A percentile compares a stretch with the other conserved stretches of the same genome.
phyloP scores from a whole-genome alignment of 163 green algal species.

The Smithsoniella earleae region DNA sequence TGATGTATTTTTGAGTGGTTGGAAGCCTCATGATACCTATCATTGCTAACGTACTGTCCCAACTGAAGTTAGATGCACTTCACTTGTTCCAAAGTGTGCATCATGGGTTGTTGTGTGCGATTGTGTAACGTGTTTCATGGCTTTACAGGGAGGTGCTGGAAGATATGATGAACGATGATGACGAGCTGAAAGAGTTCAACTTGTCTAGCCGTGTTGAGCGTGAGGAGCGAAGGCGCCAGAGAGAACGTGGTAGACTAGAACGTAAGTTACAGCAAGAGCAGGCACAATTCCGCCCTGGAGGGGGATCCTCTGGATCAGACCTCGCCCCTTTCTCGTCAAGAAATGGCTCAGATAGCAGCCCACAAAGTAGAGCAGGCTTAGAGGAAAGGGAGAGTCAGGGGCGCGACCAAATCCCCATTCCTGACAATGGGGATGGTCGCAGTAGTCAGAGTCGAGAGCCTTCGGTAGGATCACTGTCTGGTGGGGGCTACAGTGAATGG shows the following conservation, averaged over 20 bases:
- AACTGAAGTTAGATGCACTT: not conserved
- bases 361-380: too few relatives aligned
- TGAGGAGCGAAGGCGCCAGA: conserved; percentile 63
- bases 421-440: too few relatives aligned
- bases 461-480: too few relatives aligned
- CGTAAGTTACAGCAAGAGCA: conserved; percentile 45
- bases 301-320: conserved; percentile 19
- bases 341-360: too few relatives aligned
- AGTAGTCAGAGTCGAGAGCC: too few relatives aligned
- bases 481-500: too few relatives aligned
- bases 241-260: conserved; percentile 70
- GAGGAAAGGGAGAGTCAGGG: too few relatives aligned
- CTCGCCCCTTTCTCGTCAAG: too few relatives aligned
- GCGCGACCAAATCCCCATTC: too few relatives aligned
- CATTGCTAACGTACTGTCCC: not conserved
- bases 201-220: conserved; percentile 62
- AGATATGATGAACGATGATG: conserved; percentile 93
- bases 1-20: too few relatives aligned
- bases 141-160: conserved; percentile 70
- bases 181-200: conserved; percentile 84
- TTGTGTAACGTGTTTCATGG: conserved; percentile 34
- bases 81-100: not conserved
- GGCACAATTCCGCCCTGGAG: conserved; percentile 30
- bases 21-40: not conserved
- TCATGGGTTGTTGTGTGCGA: not conserved